These are phyloP conservation scores for Meredithiella fracta DNA, from an alignment of 2,329 filamentous ascomycete genomes.

Conservation along the genomic window DNA sequence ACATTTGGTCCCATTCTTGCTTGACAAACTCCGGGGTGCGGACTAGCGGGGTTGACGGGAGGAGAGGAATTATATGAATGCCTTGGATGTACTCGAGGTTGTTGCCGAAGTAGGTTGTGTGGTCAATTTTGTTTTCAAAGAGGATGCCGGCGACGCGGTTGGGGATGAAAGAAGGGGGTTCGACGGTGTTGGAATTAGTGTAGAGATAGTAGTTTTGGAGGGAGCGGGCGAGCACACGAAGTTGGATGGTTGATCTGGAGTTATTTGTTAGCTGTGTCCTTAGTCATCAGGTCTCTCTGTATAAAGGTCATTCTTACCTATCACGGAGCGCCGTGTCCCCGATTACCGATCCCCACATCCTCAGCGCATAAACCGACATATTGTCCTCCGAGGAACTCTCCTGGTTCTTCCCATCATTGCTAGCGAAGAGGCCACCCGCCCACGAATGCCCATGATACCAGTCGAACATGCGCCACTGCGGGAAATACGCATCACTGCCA, in stretches of 20 bases:
- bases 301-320: constrained; percentile 27
- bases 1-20: constrained; percentile 72
- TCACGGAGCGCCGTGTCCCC: constrained; percentile 68
- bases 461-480: constrained; percentile 74
- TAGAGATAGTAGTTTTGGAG: constrained; percentile 75
- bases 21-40: constrained; percentile 53
- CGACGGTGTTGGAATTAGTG: constrained; percentile 45
- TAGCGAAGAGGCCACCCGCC: constrained; percentile 64
- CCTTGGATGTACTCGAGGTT: constrained; percentile 57
- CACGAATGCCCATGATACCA: constrained; percentile 93
- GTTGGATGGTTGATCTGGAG: constrained; percentile 57
- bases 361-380: constrained; percentile 72
- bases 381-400: constrained; percentile 84
- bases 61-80: constrained; percentile 70
- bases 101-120: constrained; percentile 74
- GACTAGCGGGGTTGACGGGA: constrained; percentile 50
- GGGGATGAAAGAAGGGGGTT: constrained; percentile 60
- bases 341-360: constrained; percentile 77
- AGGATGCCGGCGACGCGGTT: constrained; percentile 61
- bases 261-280: neutral
- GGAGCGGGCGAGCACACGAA: constrained; percentile 58
- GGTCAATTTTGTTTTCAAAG: constrained; percentile 92
- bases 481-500: too few relatives aligned
- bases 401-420: constrained; percentile 60
- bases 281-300: neutral